Conservation (phyloP, 164 flowering plant genomes). For the Aristolochia californica region DNA sequence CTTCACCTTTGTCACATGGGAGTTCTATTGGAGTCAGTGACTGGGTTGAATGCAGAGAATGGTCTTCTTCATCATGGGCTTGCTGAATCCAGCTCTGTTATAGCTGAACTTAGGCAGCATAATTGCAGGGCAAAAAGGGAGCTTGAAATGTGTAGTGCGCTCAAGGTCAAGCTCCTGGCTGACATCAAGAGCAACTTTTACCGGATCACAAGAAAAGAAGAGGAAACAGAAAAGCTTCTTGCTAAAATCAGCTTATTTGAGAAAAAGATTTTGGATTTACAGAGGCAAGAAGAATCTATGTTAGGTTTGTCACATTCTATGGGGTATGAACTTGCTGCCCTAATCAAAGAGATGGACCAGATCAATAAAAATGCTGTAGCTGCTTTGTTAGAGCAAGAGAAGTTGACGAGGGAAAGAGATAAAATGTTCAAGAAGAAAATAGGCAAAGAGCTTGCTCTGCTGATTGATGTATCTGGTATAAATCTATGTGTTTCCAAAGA, state of each 20-base stretch:
- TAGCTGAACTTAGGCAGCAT: conserved; percentile 58
- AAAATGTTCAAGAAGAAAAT: conserved; percentile 7
- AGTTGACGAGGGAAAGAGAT: conserved; percentile 34
- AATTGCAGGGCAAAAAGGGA: conserved; percentile 50
- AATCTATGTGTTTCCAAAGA: not conserved
- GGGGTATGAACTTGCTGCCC: conserved; percentile 56
- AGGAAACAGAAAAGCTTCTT: conserved; percentile 49
- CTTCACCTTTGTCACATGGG: conserved; percentile 90
- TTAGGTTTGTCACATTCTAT: conserved; percentile 62
- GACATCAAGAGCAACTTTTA: conserved; percentile 70
- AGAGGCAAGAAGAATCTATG: conserved; percentile 75
- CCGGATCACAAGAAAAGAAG: conserved; percentile 56
- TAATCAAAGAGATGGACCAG: conserved; percentile 60
- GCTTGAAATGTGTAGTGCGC: conserved; percentile 59
- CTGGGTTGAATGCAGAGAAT: conserved; percentile 78
- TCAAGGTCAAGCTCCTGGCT: conserved; percentile 64
- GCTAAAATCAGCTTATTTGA: conserved; percentile 49
- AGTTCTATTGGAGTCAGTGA: conserved; percentile 63
- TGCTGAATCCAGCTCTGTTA: conserved; percentile 48
- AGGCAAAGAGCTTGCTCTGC: conserved; percentile 1
- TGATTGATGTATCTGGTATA: not conserved
- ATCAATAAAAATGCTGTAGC: conserved; percentile 26
- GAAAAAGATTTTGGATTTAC: conserved; percentile 53
- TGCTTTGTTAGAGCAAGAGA: conserved; percentile 46
- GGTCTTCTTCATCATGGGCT: conserved; percentile 74